Evolutionary conservation across 2,329 filamentous ascomycete species (phyloP), one percentile per base, ranked within the genome.

Genomic region (Trichoderma sp.): DNA sequence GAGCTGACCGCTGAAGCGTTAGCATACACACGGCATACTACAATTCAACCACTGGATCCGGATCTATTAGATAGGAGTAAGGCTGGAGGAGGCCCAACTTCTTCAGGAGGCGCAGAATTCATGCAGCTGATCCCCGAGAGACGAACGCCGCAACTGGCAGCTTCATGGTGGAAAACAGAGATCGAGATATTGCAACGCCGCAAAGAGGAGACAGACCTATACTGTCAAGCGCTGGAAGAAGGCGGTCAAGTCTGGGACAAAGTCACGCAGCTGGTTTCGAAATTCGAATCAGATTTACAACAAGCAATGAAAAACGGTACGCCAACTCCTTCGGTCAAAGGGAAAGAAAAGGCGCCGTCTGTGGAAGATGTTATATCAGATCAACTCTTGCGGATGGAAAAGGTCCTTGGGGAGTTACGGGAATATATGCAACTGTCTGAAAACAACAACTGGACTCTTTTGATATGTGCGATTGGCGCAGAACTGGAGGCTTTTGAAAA

Each of bases 401-500:
- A 75, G 3, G 85, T 90, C 5, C 84, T 90, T 14, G 73, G 75
- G 0, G 83, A 85, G 3, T 79, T 95, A 4, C 84, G 89, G 65
- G 79, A 82, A 19, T 83, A 85, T 24, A 74, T 89, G 31, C 80
- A 83, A 1, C 75, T 84, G 2, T 89, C 89, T 0, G 87, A 91
- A 70, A 80, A 83, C 1, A 86, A 86, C 68, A 84, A 85, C 19
- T 95, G 92, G 92, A 94, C 91, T 68, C 80, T 94, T 19, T 82
- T 95, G 21, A 89, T 94, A 5, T 92, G 88, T 63, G 91, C 91
- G 13, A 88, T 95, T 40, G 91, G 91, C 0, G 92, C 92, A 0
- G 92, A 93, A 76, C 76, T 92, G 1, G 89, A 91, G 70, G 89
- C 90, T 2, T 89, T 92, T 70, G 81, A 81, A 37, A 86, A 90